Conservation (phyloP, 805 yeast genomes). For the Cyberlindnera misumaiensis region DNA sequence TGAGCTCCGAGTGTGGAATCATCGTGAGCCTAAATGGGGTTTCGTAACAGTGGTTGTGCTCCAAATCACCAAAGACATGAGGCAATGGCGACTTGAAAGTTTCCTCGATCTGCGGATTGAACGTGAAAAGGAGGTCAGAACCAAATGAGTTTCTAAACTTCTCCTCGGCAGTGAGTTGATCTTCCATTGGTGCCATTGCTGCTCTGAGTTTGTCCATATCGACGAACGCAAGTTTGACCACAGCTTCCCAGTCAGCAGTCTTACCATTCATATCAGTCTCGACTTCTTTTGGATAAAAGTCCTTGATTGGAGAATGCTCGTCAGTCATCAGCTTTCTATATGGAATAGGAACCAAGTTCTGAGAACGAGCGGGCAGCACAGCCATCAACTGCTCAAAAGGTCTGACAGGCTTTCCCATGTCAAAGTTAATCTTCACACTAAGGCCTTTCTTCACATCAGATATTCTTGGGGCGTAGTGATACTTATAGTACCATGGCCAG, state of each 20-base stretch:
- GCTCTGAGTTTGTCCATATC: conserved; percentile 69
- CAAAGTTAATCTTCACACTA: conserved; percentile 54
- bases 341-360: conserved; percentile 64
- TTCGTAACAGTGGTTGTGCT: conserved; percentile 73
- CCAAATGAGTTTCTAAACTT: conserved; percentile 71
- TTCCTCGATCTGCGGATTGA: conserved; percentile 67
- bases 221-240: conserved; percentile 85
- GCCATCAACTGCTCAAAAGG: conserved; percentile 93
- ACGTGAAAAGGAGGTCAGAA: conserved; percentile 54
- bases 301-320: conserved; percentile 76
- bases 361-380: conserved; percentile 90
- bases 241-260: conserved; percentile 97
- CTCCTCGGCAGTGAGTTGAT: conserved; percentile 63
- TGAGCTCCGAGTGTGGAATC: conserved; percentile 30
- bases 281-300: conserved; percentile 85
- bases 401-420: conserved; percentile 69
- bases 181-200: conserved; percentile 64
- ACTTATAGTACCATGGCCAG: conserved; percentile 91
- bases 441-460: conserved; percentile 79
- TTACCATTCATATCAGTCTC: conserved; percentile 90
- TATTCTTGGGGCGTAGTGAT: conserved; percentile 92
- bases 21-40: conserved; percentile 45
- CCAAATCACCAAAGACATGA: conserved; percentile 69
- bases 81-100: conserved; percentile 72
- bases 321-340: conserved; percentile 84